Conservation (phyloP, 257 asterid genomes). For the Mitragyna speciosa region DNA sequence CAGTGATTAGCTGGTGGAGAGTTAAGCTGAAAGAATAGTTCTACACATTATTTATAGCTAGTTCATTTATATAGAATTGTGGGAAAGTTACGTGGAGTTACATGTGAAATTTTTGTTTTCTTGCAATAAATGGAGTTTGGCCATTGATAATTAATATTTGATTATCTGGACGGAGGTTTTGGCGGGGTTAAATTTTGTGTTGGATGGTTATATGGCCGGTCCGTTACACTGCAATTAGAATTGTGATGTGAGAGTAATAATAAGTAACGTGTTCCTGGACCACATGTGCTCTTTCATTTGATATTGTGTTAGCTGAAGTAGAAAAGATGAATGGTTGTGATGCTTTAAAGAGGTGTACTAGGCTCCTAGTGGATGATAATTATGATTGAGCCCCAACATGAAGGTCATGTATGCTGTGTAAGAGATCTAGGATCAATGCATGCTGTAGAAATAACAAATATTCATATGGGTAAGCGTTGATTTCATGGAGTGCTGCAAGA, state of each 20-base stretch:
- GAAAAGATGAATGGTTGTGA: not conserved
- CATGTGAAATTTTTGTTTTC: not conserved
- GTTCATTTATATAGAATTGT: no score
- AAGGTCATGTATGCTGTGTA: not conserved
- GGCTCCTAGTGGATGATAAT: not conserved
- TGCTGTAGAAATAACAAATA: not conserved
- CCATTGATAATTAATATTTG: not conserved
- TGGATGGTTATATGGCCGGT: not conserved
- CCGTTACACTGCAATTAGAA: not conserved
- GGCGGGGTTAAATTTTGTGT: not conserved
- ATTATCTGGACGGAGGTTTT: not conserved
- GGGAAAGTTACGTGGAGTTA: not conserved
- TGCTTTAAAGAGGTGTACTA: not conserved
- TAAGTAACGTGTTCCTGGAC: not conserved
- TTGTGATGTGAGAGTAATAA: not conserved
- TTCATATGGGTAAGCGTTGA: not conserved
- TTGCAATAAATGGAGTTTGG: constrained; percentile 5
- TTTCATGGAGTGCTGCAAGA: not conserved
- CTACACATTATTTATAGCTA: not conserved
- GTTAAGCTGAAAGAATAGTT: constrained; percentile 1
- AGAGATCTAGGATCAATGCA: not conserved
- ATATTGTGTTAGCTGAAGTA: no score
- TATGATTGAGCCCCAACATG: not conserved
- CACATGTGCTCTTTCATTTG: not conserved
- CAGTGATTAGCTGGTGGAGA: not conserved